Percentiles rank a stretch among this genome's conserved stretches.
Conservation (phyloP, 1,284 basidiomycete genomes). For the Austroboletus olivaceoglutinosus region DNA sequence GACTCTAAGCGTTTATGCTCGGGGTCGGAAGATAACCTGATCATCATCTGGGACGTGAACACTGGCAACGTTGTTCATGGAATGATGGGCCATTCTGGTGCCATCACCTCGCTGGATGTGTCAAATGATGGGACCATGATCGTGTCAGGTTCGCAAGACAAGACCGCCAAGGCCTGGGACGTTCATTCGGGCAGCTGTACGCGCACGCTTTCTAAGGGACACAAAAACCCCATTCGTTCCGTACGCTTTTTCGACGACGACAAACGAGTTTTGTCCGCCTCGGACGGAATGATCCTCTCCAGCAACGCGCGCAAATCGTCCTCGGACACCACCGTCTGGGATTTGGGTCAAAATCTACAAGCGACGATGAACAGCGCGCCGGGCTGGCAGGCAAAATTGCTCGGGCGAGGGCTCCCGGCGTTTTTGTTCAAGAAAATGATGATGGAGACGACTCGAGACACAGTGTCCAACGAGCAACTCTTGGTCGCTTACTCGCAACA, state of each 20-base stretch:
- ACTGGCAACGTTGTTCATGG: slow-evolving; percentile 7
- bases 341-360: slow-evolving; percentile 1
- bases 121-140: slow-evolving; percentile 9
- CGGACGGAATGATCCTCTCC: slow-evolving; percentile 2
- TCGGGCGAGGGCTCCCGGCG: slow-evolving; percentile 6
- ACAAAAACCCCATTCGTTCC: slow-evolving; percentile 4
- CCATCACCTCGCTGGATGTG: slow-evolving; percentile 5
- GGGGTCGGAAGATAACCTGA: slow-evolving; percentile 11
- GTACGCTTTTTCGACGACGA: slow-evolving; percentile 14
- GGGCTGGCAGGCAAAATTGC: slow-evolving; percentile 7
- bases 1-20: slow-evolving; percentile 11
- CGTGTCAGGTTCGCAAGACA: slow-evolving; percentile 11
- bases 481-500: slow-evolving; percentile 6
- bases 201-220: slow-evolving; percentile 7
- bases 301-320: slow-evolving; percentile 1
- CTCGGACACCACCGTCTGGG: slow-evolving; percentile 8
- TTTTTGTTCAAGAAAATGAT: slow-evolving; percentile 5
- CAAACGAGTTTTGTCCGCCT: slow-evolving; percentile 8
- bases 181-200: slow-evolving; percentile 9
- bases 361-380: slow-evolving; percentile 5
- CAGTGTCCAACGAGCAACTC: not conserved
- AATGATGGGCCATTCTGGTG: slow-evolving; percentile 11
- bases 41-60: slow-evolving; percentile 10
- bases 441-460: not conserved
- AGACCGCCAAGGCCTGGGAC: slow-evolving; percentile 17